Evolutionary conservation across 78 protist genomes (phyloP).

Genomic region (Isochrysis galbana): DNA sequence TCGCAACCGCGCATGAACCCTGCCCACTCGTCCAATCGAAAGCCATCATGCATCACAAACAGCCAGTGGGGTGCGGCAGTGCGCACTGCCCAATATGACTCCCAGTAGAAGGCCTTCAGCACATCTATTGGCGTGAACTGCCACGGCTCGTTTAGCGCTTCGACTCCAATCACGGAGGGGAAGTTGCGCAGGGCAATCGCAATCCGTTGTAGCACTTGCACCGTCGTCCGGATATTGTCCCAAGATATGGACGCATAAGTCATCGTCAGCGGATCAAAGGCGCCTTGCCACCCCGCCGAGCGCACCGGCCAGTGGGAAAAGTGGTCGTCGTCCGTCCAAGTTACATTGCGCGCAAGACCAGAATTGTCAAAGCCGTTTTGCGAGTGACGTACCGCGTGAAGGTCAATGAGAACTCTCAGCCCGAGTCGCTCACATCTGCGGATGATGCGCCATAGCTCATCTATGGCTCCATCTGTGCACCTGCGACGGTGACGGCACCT

Average conservation of each 20-base stretch:
- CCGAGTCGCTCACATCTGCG: too few species aligned
- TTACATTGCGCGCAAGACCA: neutral
- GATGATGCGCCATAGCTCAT: neutral
- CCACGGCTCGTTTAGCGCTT: constrained; percentile 30
- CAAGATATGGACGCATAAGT: neutral
- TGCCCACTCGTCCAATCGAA: neutral
- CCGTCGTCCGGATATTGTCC: neutral
- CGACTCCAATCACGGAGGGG: neutral
- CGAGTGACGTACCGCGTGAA: neutral
- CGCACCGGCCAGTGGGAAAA: neutral
- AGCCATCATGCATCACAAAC: neutral
- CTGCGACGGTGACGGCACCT: too few species aligned
- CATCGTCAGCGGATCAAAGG: neutral
- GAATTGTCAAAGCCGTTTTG: constrained; percentile 20
- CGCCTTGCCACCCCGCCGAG: neutral
- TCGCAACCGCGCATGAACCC: neutral
- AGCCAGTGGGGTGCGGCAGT: neutral
- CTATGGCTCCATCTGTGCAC: neutral
- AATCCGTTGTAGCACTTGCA: neutral
- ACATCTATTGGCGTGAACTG: neutral
- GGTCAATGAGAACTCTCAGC: neutral
- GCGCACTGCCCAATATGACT: neutral
- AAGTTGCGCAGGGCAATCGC: neutral
- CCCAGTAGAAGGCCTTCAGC: constrained; percentile 5
- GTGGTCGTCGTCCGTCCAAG: neutral